phyloP scores from a whole-genome alignment of 306 rosid species.

The Crotalaria pallida region DNA sequence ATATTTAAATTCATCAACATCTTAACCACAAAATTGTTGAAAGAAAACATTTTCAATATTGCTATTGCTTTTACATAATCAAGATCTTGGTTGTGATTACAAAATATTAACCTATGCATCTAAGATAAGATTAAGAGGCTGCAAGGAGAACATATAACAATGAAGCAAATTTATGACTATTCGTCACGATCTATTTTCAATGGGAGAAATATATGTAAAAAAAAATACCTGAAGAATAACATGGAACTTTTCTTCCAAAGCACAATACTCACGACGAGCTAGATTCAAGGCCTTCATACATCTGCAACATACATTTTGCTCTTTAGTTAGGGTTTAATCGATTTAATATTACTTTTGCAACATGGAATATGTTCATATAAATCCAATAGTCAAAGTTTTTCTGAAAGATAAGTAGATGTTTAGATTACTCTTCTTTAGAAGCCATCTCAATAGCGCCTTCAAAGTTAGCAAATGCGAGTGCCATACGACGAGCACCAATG shows the following conservation, averaged over 20 bases:
- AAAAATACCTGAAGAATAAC: constrained; percentile 17
- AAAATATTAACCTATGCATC: too few relatives aligned
- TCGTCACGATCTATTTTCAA: not conserved
- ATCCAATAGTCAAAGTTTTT: not conserved
- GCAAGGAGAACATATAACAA: not conserved
- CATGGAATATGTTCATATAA: not conserved
- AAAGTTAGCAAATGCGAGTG: not conserved
- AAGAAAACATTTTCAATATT: too few relatives aligned
- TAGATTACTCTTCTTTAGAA: constrained; percentile 19
- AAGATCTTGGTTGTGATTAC: too few relatives aligned
- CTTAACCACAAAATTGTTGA: too few relatives aligned
- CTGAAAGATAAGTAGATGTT: not conserved
- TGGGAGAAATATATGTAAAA: not conserved
- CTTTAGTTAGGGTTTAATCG: not conserved
- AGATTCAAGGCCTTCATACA: constrained; percentile 7
- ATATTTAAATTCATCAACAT: too few relatives aligned
- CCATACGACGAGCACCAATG: constrained; percentile 23
- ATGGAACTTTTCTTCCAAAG: constrained; percentile 24
- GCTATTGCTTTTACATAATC: too few relatives aligned
- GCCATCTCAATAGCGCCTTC: not conserved
- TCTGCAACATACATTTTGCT: not conserved
- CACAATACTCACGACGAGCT: not conserved
- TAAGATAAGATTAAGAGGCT: too few relatives aligned
- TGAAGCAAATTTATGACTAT: not conserved
- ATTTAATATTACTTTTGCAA: not conserved